Conservation (phyloP, 805 yeast species). For the Myxozyma melibiosi region DNA sequence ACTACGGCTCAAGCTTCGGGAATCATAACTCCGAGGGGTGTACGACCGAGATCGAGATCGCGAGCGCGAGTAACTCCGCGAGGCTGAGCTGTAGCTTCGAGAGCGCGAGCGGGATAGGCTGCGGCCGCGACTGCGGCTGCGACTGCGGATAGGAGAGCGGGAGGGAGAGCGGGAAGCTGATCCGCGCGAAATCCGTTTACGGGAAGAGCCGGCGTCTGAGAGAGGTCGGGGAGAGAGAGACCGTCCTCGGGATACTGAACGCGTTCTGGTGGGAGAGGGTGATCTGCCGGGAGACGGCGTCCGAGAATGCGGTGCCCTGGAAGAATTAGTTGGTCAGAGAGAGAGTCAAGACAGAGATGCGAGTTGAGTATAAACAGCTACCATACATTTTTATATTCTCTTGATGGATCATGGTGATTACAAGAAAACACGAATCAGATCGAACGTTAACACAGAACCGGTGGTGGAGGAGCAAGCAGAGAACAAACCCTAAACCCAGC, state of each 20-base stretch:
- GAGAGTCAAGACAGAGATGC: background rate
- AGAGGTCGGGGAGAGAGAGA: conserved; percentile 1
- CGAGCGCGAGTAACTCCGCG: conserved; percentile 5
- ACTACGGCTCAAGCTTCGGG: conserved; percentile 20
- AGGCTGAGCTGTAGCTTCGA: background rate
- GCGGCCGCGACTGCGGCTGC: conserved; percentile 1
- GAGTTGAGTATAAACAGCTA: background rate
- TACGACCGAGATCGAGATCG: conserved; percentile 10
- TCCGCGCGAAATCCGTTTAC: no score
- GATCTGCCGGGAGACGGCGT: background rate
- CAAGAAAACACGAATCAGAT: no score
- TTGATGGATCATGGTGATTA: background rate
- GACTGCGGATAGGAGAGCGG: conserved; percentile 2
- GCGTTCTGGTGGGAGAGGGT: conserved; percentile 1
- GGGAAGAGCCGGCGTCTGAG: background rate
- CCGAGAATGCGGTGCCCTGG: background rate
- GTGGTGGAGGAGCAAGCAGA: no score
- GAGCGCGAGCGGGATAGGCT: conserved; percentile 1
- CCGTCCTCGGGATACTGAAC: conserved; percentile 5
- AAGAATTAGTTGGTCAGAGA: background rate
- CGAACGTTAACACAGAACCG: no score
- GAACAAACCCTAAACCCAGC: no score
- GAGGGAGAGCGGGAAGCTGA: background rate
- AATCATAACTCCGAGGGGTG: conserved; percentile 20
- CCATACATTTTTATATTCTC: background rate